Base-by-base conservation (phyloP, 345 rosid species). In the Ailanthus altissimus region DNA sequence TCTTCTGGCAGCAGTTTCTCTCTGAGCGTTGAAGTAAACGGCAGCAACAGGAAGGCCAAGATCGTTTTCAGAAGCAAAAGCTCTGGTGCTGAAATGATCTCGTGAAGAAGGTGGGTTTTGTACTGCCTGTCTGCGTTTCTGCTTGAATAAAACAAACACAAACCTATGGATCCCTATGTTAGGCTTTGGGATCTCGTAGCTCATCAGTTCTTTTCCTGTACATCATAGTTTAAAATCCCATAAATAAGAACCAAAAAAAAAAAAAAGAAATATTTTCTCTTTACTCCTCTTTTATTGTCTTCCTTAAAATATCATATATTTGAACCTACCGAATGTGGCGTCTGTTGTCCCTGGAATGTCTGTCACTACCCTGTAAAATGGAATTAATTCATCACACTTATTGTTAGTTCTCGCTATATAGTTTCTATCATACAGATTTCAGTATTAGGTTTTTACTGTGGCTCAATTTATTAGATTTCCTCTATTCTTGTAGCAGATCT, bases 21-120 rank as follows among this genome's bases (percentile, higher is more conserved):
- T 81, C 67, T 87, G 92, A 4, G 93, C 88, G 75, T 91, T 88
- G 81, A 91, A 91, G 83, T 88, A 91, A 76, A 90, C 90, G 69
- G 91, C 91, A 25, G 92, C 93, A 13, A 88, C 97, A 49, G 97
- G 97, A 43, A 85, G 91, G n/a, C 84, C 91, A 0, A 91, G 88
- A 54, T 83, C 92, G 65, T 86, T 77, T 20, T 84, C 88, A 3
- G 78, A 79, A 8, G 92, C 89, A 42, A 90, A 90, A 50, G 73
- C 73, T 67, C 90, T 85, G 40, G 93, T 85, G 78, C 56, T 81
- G 89, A 91, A 91, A 43, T 84, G 71, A 67, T 88, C 87, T 69
- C 91, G 83, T 14, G 90, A 85, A 77, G 86, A 67, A 61, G 83
- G 87, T 8, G 81, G 82, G 71, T 73, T 80, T 23, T 1, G 38